Evolutionary conservation across 257 asterid species (phyloP).

Genomic region (Solanum habrochaites): DNA sequence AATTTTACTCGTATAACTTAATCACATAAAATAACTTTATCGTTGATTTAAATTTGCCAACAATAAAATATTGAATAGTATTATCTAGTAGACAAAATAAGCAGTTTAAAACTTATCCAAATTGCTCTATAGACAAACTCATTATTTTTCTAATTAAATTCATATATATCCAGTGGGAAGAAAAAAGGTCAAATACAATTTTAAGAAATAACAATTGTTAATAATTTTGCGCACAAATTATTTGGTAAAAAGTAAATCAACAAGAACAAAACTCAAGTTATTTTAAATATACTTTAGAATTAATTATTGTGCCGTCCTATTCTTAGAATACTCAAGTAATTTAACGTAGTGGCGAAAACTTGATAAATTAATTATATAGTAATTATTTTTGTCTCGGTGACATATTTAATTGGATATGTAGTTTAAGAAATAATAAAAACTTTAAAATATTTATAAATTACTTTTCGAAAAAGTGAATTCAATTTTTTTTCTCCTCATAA

Average conservation of each 20-base stretch:
- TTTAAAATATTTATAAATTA: too few relatives aligned
- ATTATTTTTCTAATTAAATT: neutral
- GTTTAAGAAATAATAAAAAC: too few relatives aligned
- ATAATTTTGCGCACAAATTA: too few relatives aligned
- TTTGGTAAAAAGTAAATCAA: too few relatives aligned
- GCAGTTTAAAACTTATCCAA: neutral
- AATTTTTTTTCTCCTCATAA: too few relatives aligned
- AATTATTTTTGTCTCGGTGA: fast-evolving
- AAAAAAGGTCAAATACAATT: neutral
- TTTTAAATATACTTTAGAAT: neutral
- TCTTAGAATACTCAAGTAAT: neutral
- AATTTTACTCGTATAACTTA: too few relatives aligned
- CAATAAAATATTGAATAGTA: neutral
- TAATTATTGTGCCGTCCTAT: neutral
- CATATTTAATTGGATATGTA: too few relatives aligned
- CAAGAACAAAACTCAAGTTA: too few relatives aligned
- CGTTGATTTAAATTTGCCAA: too few relatives aligned
- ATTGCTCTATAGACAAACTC: neutral
- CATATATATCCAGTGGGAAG: neutral
- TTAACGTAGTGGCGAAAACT: neutral
- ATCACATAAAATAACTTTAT: neutral
- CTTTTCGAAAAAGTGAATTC: fast-evolving
- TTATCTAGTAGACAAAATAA: too few relatives aligned
- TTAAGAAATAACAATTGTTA: too few relatives aligned
- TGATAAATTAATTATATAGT: neutral